These are phyloP conservation scores for Eustoma russellianum DNA, from an alignment of 257 asterid species.

Conservation along the genomic window DNA sequence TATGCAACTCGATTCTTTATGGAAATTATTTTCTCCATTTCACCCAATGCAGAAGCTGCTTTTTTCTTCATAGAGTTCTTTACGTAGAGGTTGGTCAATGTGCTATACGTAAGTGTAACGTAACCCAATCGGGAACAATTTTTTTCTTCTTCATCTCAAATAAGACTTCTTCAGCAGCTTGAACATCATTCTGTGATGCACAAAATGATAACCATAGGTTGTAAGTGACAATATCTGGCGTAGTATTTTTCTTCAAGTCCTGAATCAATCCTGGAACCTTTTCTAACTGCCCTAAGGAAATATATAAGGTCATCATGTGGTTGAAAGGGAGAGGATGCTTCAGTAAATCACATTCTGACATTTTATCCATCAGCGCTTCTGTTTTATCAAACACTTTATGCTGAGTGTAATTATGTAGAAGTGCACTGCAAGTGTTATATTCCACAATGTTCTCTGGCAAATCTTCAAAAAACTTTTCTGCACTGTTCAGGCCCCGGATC, in stretches of 20 bases:
- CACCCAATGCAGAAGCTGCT: conserved; percentile 57
- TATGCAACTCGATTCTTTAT: conserved; percentile 52
- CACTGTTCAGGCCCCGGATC: conserved; percentile 72
- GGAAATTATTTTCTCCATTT: conserved; percentile 73
- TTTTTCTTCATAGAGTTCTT: conserved; percentile 61
- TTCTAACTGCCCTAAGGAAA: conserved; percentile 53
- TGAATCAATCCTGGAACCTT: conserved; percentile 46
- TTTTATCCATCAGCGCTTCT: conserved; percentile 68
- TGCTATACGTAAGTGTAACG: too few relatives aligned
- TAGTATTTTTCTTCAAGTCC: conserved; percentile 53
- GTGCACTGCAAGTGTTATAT: conserved; percentile 65
- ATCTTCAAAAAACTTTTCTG: conserved; percentile 79
- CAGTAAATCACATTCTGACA: conserved; percentile 72
- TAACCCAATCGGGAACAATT: conserved; percentile 85
- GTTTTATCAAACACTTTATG: conserved; percentile 51
- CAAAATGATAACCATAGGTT: conserved; percentile 71
- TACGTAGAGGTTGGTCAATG: conserved; percentile 66
- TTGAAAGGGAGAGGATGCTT: conserved; percentile 72
- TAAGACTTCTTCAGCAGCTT: conserved; percentile 60
- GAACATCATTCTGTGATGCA: conserved; percentile 49
- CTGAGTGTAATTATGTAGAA: conserved; percentile 81
- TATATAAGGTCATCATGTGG: conserved; percentile 71
- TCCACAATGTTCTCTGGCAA: conserved; percentile 71
- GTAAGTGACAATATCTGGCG: conserved; percentile 81
- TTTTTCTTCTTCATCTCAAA: conserved; percentile 49